Conservation (phyloP, 2,329 filamentous ascomycete species). For the Hysterium pulicare region DNA sequence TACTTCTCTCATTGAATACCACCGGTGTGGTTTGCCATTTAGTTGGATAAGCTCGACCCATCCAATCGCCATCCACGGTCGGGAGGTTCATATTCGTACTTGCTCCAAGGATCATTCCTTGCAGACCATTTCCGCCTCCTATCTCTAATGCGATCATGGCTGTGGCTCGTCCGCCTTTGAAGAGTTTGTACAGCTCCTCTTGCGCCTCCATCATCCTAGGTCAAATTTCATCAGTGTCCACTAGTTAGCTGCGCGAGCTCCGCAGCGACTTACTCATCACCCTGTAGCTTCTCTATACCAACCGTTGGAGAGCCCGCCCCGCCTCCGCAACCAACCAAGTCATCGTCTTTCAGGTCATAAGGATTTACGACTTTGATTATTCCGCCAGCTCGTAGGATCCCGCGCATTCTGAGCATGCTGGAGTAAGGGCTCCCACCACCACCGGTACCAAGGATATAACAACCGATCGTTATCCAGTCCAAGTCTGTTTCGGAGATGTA, state of each 20-base stretch:
- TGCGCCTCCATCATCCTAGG: conserved; percentile 37
- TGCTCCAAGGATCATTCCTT: conserved; percentile 37
- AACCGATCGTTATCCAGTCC: conserved; percentile 46
- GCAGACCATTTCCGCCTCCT: conserved; percentile 46
- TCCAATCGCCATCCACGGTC: conserved; percentile 47
- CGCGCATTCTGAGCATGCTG: conserved; percentile 42
- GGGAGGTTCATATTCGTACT: conserved; percentile 41
- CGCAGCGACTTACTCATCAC: conserved; percentile 34
- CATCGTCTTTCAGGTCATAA: conserved; percentile 43
- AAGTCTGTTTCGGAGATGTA: conserved; percentile 45
- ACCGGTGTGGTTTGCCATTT: conserved; percentile 45
- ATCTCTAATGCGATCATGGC: conserved; percentile 44
- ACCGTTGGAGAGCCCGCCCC: conserved; percentile 45
- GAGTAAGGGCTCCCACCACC: conserved; percentile 48
- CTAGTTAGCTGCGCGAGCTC: no score
- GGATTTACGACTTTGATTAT: conserved; percentile 42
- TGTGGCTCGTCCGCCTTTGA: conserved; percentile 30
- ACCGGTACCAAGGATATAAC: conserved; percentile 49
- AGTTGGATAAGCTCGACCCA: conserved; percentile 49
- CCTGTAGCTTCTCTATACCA: conserved; percentile 42
- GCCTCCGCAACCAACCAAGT: conserved; percentile 45
- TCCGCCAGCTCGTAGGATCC: conserved; percentile 39
- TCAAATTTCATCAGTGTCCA: neutral
- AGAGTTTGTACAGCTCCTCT: conserved; percentile 31
- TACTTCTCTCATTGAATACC: conserved; percentile 40